phyloP scores from a whole-genome alignment of 139 green algal species.

The Marvania coccoides region DNA sequence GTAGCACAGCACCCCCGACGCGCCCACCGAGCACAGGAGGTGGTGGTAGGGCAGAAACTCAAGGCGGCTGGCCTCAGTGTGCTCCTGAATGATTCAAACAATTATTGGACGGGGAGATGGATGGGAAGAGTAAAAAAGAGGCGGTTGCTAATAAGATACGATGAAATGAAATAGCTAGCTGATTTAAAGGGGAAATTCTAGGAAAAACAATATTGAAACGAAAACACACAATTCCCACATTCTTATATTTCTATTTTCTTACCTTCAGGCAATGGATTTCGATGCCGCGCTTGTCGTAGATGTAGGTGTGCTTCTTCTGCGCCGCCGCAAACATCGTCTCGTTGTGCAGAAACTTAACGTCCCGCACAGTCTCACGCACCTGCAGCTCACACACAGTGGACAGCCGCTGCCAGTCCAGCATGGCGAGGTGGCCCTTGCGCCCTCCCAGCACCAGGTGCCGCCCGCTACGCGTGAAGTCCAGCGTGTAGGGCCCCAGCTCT shows the following conservation, averaged over 20 bases:
- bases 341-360: constrained; percentile 93
- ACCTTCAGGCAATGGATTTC: constrained; percentile 93
- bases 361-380: constrained; percentile 79
- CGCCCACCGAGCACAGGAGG: constrained; percentile 77
- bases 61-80: constrained; percentile 49
- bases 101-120: background rate
- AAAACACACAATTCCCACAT: too few relatives aligned
- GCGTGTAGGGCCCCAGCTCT: constrained; percentile 71
- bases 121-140: too few relatives aligned
- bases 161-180: too few relatives aligned
- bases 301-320: constrained; percentile 92
- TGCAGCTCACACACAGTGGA: constrained; percentile 83
- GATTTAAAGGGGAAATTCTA: too few relatives aligned
- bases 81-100: too few relatives aligned
- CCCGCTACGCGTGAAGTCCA: constrained; percentile 75
- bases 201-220: too few relatives aligned
- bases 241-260: too few relatives aligned
- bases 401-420: constrained; percentile 81
- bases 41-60: constrained; percentile 97
- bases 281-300: constrained; percentile 95
- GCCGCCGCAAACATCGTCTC: constrained; percentile 92
- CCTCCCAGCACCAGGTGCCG: constrained; percentile 78
- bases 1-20: constrained; percentile 73
- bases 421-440: constrained; percentile 78
- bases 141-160: too few relatives aligned